Percentiles rank a stretch among this genome's conserved stretches.
phyloP scores from a whole-genome alignment of 139 green algal genomes.

The Marvania coccoides region DNA sequence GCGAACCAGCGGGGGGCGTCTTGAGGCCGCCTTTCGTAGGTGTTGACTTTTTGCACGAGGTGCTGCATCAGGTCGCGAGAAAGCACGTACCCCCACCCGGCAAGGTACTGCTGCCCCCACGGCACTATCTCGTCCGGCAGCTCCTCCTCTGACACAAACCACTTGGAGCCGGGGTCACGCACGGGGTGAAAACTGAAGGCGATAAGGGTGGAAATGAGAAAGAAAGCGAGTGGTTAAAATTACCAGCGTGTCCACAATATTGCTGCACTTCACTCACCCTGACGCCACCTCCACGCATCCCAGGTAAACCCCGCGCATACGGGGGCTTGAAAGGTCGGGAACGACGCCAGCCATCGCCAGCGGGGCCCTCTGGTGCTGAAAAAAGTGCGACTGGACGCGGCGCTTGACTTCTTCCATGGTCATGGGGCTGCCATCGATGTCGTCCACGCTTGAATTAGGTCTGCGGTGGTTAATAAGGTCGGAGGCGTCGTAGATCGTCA shows the following conservation, averaged over 20 bases:
- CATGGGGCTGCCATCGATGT: neutral
- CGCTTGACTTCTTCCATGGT: neutral
- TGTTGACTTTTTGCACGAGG: constrained; percentile 17
- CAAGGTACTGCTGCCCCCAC: constrained; percentile 28
- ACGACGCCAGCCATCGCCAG: neutral
- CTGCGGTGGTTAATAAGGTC: neutral
- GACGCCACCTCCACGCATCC: constrained; percentile 34
- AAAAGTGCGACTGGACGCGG: neutral
- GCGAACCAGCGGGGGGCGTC: constrained; percentile 18
- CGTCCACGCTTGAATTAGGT: neutral
- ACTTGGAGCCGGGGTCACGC: constrained; percentile 36
- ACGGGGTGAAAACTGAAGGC: constrained; percentile 38
- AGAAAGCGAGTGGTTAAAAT: no score
- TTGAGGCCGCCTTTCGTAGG: constrained; percentile 9
- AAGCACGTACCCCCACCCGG: constrained; percentile 52
- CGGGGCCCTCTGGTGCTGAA: neutral
- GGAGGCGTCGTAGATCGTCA: neutral
- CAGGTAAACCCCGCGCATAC: constrained; percentile 24
- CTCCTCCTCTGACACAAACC: constrained; percentile 40
- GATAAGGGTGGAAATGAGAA: no score
- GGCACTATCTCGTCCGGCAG: constrained; percentile 37
- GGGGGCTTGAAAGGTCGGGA: neutral
- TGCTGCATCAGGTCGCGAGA: constrained; percentile 36
- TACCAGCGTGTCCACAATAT: no score
- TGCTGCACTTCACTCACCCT: no score